Base-by-base conservation (phyloP, 2,329 filamentous ascomycete species). In the Rutstroemia sp. region DNA sequence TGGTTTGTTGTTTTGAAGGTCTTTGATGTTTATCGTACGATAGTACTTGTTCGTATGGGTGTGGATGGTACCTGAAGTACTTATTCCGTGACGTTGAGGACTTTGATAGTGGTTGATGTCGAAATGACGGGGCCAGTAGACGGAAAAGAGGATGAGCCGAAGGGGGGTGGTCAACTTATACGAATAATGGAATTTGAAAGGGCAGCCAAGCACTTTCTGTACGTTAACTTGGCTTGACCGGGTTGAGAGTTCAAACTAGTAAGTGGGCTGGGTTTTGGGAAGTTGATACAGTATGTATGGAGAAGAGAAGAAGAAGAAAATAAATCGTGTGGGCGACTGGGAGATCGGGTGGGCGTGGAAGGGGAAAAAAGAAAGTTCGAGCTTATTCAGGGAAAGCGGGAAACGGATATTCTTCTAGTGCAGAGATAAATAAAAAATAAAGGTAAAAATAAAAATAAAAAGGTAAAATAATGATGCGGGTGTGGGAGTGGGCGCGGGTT, bases 91-190 rank as follows among this genome's bases (percentile, higher is more conserved):
- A 49, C 16, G 27, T 34, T 25, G 9, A 6, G 17, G 3, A 42
- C 9, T 17, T 17, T 9, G 19, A 42, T 42, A 8, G 14, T 4
- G 19, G 19, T 54, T 39, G 46, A 58, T 50, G 58, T 55, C 55
- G 37, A 51, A 57, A 58, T 58, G 57, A 57, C 56, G 57, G 57
- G 58, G 57, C 53, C 57, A 57, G 21, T 57, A 34, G 57, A 56
- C 58, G 61, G 63, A 63, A 56, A 46, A 60, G 56, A 57, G 54
- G 61, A 63, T 62, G 57, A 62, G 58, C 61, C 63, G 61, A 62
- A 58, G 59, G 61, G 60, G 57, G 48, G 46, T 53, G 53, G 54
- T 55, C 21, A 54, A 57, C 58, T 63, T 64, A 63, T 64, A 64
- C 57, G 39, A 19, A 17, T 42, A 19, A 42, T 42, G 19, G 39